A percentile compares a stretch with the other conserved stretches of the same genome.
Conservation (phyloP, 306 rosid genomes). For the Corylus avellana region DNA sequence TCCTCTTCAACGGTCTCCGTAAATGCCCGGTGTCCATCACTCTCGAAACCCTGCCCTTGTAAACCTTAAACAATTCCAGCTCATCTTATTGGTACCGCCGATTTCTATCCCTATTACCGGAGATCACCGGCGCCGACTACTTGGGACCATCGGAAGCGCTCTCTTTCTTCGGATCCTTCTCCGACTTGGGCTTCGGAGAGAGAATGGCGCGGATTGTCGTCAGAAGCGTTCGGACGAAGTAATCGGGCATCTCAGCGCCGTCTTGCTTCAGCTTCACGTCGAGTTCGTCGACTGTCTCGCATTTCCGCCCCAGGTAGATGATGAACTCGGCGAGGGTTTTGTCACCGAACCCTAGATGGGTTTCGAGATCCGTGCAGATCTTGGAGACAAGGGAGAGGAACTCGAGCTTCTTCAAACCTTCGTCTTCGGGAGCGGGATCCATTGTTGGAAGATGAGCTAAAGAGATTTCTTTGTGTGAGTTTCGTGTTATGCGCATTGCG, state of each 20-base stretch:
- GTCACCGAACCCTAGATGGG: constrained; percentile 70
- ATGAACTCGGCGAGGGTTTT: constrained; percentile 77
- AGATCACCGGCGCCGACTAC: constrained; percentile 58
- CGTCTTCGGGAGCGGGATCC: constrained; percentile 43
- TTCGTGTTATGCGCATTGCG: too few relatives aligned
- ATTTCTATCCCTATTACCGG: constrained; percentile 49
- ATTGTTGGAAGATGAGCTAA: constrained; percentile 23
- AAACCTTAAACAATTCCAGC: constrained; percentile 66
- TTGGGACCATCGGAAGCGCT: constrained; percentile 43
- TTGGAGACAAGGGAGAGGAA: constrained; percentile 76
- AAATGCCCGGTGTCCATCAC: constrained; percentile 61
- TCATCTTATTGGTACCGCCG: constrained; percentile 39
- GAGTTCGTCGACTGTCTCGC: constrained; percentile 60
- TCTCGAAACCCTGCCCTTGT: constrained; percentile 73
- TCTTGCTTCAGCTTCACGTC: constrained; percentile 58
- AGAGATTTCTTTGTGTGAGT: too few relatives aligned
- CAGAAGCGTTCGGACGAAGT: constrained; percentile 61
- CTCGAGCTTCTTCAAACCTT: constrained; percentile 64
- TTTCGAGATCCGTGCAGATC: constrained; percentile 73
- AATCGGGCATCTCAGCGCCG: constrained; percentile 75
- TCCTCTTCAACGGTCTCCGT: constrained; percentile 82
- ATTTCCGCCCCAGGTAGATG: constrained; percentile 60
- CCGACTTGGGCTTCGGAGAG: constrained; percentile 51
- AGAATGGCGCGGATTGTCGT: constrained; percentile 67
- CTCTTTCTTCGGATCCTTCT: constrained; percentile 45